phyloP scores from a whole-genome alignment of 2,329 filamentous ascomycete species.

The Fusarium bulbicola region DNA sequence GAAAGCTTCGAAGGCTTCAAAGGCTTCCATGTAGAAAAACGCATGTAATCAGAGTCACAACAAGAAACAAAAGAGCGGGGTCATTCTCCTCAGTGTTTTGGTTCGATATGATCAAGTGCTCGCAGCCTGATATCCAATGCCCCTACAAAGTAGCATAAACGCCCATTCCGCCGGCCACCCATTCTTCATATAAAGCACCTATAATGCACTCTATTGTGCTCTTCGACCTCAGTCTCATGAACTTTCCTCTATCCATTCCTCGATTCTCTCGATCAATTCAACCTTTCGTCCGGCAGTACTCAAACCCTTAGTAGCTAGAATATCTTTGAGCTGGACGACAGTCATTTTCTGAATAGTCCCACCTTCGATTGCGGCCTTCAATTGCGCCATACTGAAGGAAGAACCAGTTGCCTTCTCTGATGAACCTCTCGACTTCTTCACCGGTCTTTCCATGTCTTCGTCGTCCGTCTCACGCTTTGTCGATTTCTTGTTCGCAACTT shows the following conservation, averaged over 20 bases:
- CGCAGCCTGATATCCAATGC: background rate
- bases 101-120: background rate
- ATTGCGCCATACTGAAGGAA: conserved; percentile 55
- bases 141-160: conserved; percentile 1
- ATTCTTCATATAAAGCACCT: background rate
- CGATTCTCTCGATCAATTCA: conserved; percentile 63
- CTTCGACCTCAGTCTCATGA: conserved; percentile 14
- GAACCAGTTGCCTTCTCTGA: conserved; percentile 47
- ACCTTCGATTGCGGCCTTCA: conserved; percentile 56
- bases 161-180: background rate
- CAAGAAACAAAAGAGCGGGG: background rate
- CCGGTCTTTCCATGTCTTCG: conserved; percentile 54
- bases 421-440: conserved; percentile 56
- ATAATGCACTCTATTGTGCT: background rate
- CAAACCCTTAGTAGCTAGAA: conserved; percentile 58
- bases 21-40: background rate
- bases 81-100: background rate
- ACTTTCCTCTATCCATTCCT: conserved; percentile 65
- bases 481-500: conserved; percentile 50
- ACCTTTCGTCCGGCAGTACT: conserved; percentile 62
- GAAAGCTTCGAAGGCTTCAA: background rate
- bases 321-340: conserved; percentile 61
- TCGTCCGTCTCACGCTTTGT: conserved; percentile 63
- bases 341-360: conserved; percentile 63
- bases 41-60: background rate